Percentiles rank a stretch among this genome's conserved stretches.
phyloP scores from a whole-genome alignment of 2,329 filamentous ascomycete species.

The Xylaria hypoxylon region DNA sequence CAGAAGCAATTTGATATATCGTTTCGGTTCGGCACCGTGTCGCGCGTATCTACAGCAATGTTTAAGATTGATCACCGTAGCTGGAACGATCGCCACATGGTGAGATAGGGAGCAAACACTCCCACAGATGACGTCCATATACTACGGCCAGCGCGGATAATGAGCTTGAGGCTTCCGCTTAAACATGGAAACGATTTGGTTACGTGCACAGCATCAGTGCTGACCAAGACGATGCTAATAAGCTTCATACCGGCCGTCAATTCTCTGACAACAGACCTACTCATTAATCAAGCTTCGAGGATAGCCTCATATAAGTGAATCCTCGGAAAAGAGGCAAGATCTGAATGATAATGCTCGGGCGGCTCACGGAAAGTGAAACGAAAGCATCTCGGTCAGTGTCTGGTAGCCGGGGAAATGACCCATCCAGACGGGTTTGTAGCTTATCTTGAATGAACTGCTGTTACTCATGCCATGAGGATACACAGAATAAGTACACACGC shows the following conservation, averaged over 20 bases:
- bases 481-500: slow-evolving; percentile 18
- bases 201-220: neutral
- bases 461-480: slow-evolving; percentile 14
- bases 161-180: neutral
- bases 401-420: neutral
- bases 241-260: neutral
- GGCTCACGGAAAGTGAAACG: slow-evolving; percentile 19
- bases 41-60: slow-evolving; percentile 36
- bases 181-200: slow-evolving; percentile 3
- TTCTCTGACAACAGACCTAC: neutral
- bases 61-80: slow-evolving; percentile 32
- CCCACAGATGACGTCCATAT: neutral
- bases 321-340: neutral
- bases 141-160: neutral
- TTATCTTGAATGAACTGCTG: slow-evolving; percentile 27
- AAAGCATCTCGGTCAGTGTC: slow-evolving; percentile 3
- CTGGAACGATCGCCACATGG: slow-evolving; percentile 19
- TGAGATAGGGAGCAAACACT: slow-evolving; percentile 3
- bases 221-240: neutral
- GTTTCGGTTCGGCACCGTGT: slow-evolving; percentile 38
- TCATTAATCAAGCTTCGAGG: neutral
- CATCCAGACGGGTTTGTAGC: slow-evolving; percentile 12
- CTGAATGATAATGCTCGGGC: slow-evolving; percentile 1
- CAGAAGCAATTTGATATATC: slow-evolving; percentile 38
- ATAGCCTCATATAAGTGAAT: neutral